phyloP scores from a whole-genome alignment of 106 monocot species.

The Apostasia ramifera region DNA sequence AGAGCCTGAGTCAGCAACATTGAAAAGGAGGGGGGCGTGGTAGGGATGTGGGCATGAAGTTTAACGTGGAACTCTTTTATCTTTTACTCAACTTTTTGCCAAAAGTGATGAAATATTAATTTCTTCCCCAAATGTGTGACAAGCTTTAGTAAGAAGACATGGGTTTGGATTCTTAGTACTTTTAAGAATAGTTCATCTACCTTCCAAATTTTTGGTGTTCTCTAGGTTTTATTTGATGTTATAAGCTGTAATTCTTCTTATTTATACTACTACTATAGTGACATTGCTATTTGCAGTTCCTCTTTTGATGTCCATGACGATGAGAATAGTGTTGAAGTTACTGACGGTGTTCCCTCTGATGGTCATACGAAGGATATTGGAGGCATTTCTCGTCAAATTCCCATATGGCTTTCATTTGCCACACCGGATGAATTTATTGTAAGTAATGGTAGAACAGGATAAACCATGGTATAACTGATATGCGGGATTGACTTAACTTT shows the following conservation, averaged over 20 bases:
- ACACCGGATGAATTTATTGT: slow-evolving; percentile 98
- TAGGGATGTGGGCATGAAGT: no score
- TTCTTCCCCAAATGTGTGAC: no score
- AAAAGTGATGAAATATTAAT: no score
- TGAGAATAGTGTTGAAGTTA: slow-evolving; percentile 55
- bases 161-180: no score
- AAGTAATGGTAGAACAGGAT: background rate
- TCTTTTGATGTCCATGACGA: slow-evolving; percentile 91
- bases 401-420: slow-evolving; percentile 75
- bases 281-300: slow-evolving; percentile 46
- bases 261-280: slow-evolving; percentile 9
- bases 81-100: no score
- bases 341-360: slow-evolving; percentile 35
- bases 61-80: no score
- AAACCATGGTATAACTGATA: background rate
- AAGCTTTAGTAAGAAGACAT: no score
- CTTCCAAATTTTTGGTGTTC: no score
- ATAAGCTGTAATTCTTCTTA: background rate
- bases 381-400: slow-evolving; percentile 52
- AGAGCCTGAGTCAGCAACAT: no score
- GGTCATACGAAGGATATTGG: slow-evolving; percentile 46
- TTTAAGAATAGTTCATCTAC: no score
- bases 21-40: no score
- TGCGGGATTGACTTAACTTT: slow-evolving; percentile 5
- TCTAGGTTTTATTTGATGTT: background rate